Evolutionary conservation across 305 asterid genomes (phyloP).

Genomic region (Rubia balearica): DNA sequence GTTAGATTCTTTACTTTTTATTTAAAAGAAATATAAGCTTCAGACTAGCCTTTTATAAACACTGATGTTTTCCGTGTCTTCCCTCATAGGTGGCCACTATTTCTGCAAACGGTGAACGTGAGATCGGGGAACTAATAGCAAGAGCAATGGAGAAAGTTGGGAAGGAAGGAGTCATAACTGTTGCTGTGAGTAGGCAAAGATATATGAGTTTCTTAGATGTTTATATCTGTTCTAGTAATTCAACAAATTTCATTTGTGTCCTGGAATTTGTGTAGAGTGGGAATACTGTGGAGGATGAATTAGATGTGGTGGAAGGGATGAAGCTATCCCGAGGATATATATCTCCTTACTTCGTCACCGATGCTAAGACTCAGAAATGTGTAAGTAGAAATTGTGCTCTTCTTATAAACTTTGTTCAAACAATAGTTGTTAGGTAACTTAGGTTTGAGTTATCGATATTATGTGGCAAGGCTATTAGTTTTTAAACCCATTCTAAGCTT

Average conservation of each 20-base stretch:
- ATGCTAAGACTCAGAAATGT: conserved; percentile 60
- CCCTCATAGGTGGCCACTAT: conserved; percentile 64
- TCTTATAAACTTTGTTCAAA: neutral
- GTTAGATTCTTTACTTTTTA: neutral
- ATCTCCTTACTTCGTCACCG: conserved; percentile 81
- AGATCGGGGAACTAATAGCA: conserved; percentile 79
- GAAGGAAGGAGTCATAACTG: conserved; percentile 84
- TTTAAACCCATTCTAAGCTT: too few relatives aligned
- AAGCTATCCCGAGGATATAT: conserved; percentile 81
- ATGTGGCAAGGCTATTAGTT: too few relatives aligned
- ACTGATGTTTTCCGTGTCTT: neutral
- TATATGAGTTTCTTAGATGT: conserved; percentile 2
- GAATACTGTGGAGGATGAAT: conserved; percentile 68
- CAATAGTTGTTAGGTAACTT: neutral
- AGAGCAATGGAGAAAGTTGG: conserved; percentile 96
- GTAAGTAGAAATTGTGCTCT: conserved; percentile 39
- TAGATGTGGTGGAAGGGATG: conserved; percentile 98
- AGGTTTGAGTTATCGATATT: neutral
- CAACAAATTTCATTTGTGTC: conserved; percentile 5
- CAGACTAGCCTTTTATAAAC: neutral
- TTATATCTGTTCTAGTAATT: neutral
- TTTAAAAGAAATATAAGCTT: neutral
- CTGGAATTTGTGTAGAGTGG: conserved; percentile 47
- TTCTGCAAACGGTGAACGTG: conserved; percentile 83
- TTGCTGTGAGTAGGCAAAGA: conserved; percentile 46